Percentiles rank a stretch among this genome's conserved stretches.
Conservation (phyloP, 2,329 filamentous ascomycete genomes). For the Microascus cirrosus region DNA sequence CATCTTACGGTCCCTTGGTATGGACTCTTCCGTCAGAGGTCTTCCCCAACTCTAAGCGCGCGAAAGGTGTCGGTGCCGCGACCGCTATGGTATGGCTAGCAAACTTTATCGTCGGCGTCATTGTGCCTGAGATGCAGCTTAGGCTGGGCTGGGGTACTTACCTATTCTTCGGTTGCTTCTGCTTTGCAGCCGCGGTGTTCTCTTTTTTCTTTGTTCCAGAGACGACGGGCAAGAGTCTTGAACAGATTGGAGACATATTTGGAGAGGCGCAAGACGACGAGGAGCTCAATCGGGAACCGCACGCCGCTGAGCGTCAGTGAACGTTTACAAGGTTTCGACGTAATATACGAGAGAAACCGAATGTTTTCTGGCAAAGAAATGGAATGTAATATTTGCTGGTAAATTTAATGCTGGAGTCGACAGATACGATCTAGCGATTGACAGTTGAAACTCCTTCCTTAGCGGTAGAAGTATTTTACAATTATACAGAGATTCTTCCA, state of each 20-base stretch:
- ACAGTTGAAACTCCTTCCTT: not conserved
- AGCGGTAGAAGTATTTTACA: not conserved
- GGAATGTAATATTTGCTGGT: no score
- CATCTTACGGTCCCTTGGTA: slow-evolving; percentile 19
- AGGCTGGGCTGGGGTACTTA: slow-evolving; percentile 36
- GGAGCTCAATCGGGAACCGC: slow-evolving; percentile 12
- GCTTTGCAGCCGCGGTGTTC: slow-evolving; percentile 35
- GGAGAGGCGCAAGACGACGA: slow-evolving; percentile 23
- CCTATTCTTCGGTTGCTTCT: slow-evolving; percentile 43
- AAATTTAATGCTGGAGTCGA: no score
- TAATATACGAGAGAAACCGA: not conserved
- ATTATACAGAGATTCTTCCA: not conserved
- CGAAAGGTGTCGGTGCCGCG: slow-evolving; percentile 22
- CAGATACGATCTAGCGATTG: no score
- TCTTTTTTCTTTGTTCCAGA: slow-evolving; percentile 46
- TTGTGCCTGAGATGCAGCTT: slow-evolving; percentile 41
- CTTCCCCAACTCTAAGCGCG: slow-evolving; percentile 20
- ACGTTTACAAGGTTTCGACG: not conserved
- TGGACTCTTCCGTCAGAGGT: slow-evolving; percentile 25
- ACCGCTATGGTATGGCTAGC: slow-evolving; percentile 22
- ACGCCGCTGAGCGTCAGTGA: not conserved
- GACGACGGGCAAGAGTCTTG: slow-evolving; percentile 41
- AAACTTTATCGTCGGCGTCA: slow-evolving; percentile 30
- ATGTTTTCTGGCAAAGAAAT: not conserved
- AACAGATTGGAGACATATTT: slow-evolving; percentile 43